Evolutionary conservation across 306 rosid species (phyloP).

Genomic region (Quercus robur): DNA sequence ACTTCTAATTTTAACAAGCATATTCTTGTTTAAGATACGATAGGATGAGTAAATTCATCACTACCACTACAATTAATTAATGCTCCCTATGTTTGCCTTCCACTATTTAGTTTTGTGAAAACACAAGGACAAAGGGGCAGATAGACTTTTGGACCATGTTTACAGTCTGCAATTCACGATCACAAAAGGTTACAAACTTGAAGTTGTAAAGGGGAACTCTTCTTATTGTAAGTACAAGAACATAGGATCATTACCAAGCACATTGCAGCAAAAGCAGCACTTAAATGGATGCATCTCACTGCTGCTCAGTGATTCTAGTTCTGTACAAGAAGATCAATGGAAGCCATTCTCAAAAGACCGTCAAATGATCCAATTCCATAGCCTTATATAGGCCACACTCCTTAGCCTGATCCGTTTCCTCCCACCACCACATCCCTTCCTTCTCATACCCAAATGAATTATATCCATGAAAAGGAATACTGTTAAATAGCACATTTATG

Average conservation of each 20-base stretch:
- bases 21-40: not conserved
- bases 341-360: constrained; percentile 7
- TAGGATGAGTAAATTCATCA: not conserved
- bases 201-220: constrained; percentile 57
- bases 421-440: not conserved
- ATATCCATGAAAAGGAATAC: not conserved
- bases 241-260: constrained; percentile 19
- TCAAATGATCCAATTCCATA: constrained; percentile 13
- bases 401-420: not conserved
- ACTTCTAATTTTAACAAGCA: constrained; percentile 16
- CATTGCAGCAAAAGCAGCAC: not conserved
- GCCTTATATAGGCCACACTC: constrained; percentile 5
- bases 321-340: constrained; percentile 31
- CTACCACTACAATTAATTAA: not conserved
- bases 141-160: constrained; percentile 12
- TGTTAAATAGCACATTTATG: not conserved
- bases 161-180: not conserved
- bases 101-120: not conserved
- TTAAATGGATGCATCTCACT: not conserved
- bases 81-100: not conserved
- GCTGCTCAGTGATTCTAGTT: constrained; percentile 23
- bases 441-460: not conserved
- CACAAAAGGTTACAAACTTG: constrained; percentile 18
- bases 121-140: not conserved
- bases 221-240: constrained; percentile 17